Conservation (phyloP, 179 eudicot species). For the Vitellaria paradoxa region DNA sequence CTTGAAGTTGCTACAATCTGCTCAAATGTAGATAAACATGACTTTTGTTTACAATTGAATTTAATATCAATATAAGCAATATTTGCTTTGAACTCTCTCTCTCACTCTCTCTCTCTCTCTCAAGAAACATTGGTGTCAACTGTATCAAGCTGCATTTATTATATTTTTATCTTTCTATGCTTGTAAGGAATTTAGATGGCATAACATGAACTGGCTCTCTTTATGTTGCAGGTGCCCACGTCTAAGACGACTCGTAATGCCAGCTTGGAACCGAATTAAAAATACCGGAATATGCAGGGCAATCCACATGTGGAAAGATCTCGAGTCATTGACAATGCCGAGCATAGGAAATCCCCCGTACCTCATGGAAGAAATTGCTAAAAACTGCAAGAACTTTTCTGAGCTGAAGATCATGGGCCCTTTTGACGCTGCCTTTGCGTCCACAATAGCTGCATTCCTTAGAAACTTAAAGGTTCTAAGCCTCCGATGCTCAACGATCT, state of each 20-base stretch:
- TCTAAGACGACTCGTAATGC: slow-evolving; percentile 45
- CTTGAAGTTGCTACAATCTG: slow-evolving; percentile 1
- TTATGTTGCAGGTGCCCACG: slow-evolving; percentile 34
- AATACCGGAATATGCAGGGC: slow-evolving; percentile 45
- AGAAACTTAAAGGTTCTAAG: slow-evolving; percentile 47
- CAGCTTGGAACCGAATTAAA: slow-evolving; percentile 48
- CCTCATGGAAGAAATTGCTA: slow-evolving; percentile 37
- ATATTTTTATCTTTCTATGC: not conserved
- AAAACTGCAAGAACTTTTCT: slow-evolving; percentile 43
- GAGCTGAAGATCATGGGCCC: slow-evolving; percentile 49
- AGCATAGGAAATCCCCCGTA: slow-evolving; percentile 34
- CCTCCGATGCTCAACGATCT: slow-evolving; percentile 38
- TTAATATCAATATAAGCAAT: not conserved
- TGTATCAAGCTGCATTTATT: not conserved
- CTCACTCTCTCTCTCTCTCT: too few relatives aligned
- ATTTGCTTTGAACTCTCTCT: not conserved
- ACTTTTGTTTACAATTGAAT: not conserved
- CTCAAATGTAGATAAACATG: not conserved
- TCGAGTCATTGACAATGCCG: slow-evolving; percentile 47
- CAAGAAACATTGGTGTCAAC: not conserved
- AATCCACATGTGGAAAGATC: slow-evolving; percentile 34
- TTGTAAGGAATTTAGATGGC: not conserved
- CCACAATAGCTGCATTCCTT: slow-evolving; percentile 25
- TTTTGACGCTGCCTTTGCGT: slow-evolving; percentile 27
- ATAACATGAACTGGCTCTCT: not conserved